These are phyloP conservation scores for Sporobolomyces roseus DNA, from an alignment of 768 basidiomycete genomes.

Conservation along the genomic window DNA sequence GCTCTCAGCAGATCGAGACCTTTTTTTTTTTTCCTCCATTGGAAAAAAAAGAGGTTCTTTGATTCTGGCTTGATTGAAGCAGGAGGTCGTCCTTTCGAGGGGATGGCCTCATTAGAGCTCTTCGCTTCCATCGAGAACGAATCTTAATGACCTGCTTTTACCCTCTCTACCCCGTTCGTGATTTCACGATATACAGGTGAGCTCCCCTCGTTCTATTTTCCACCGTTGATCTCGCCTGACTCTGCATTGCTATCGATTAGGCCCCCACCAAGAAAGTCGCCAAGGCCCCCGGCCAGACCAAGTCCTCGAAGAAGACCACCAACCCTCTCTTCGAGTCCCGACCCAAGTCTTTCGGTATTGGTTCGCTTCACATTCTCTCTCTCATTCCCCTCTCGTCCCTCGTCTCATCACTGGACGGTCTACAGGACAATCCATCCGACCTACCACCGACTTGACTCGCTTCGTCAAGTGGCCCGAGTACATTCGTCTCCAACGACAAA, in stretches of 20 bases:
- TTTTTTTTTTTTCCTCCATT: background rate
- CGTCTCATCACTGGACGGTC: background rate
- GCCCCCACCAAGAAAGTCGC: conserved; percentile 36
- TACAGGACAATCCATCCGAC: conserved; percentile 87
- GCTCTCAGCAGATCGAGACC: no score
- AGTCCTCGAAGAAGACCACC: conserved; percentile 65
- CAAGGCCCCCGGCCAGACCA: conserved; percentile 67
- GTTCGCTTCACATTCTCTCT: conserved; percentile 52
- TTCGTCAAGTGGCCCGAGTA: conserved; percentile 99
- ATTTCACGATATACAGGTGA: conserved; percentile 15
- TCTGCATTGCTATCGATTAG: background rate
- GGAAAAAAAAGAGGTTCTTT: no score
- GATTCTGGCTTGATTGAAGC: no score
- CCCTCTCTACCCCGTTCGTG: background rate
- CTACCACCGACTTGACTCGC: conserved; percentile 81
- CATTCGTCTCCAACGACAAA: conserved; percentile 93
- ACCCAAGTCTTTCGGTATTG: conserved; percentile 92
- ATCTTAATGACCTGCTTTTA: conserved; percentile 40
- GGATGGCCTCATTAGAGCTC: conserved; percentile 35
- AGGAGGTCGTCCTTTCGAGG: conserved; percentile 10
- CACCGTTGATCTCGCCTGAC: background rate
- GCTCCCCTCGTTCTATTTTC: background rate
- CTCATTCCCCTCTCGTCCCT: background rate
- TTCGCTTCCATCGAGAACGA: conserved; percentile 20
- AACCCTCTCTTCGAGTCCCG: conserved; percentile 92